Evolutionary conservation across 169 alveolate species (phyloP).

Genomic region (Cryptosporidium felis): DNA sequence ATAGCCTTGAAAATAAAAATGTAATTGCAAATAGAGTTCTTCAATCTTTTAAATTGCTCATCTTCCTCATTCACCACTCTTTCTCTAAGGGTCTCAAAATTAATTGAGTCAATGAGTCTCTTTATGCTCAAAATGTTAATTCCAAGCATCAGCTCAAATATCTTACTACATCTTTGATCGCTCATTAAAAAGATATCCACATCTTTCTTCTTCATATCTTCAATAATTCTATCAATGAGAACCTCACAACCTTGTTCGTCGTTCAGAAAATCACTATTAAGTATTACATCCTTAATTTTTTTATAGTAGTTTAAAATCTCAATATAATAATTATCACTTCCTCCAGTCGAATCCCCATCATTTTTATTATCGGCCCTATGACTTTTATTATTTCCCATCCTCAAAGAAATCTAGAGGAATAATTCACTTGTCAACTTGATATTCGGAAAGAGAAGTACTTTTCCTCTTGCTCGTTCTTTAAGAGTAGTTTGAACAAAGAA

Average conservation of each 20-base stretch:
- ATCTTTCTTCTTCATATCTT: conserved; percentile 61
- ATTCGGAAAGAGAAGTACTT: too few species aligned
- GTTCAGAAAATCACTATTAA: conserved; percentile 18
- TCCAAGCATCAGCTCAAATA: conserved; percentile 41
- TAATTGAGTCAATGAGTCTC: conserved; percentile 11
- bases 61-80: not conserved
- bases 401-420: too few species aligned
- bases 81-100: not conserved
- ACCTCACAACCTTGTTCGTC: conserved; percentile 58
- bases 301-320: conserved; percentile 39
- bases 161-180: conserved; percentile 67
- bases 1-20: conserved; percentile 1
- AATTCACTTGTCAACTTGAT: too few species aligned
- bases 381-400: too few species aligned
- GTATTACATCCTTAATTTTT: conserved; percentile 27
- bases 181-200: conserved; percentile 34
- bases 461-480: too few species aligned
- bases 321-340: conserved; percentile 2
- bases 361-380: too few species aligned
- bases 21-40: not conserved
- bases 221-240: conserved; percentile 29
- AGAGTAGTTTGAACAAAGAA: too few species aligned
- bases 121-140: conserved; percentile 37
- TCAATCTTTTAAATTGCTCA: not conserved
- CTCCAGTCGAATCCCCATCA: too few species aligned